A percentile compares a stretch with the other conserved stretches of the same genome.
These are phyloP conservation scores for Teunomyces pallodes DNA, from an alignment of 805 yeast species.

Conservation along the genomic window DNA sequence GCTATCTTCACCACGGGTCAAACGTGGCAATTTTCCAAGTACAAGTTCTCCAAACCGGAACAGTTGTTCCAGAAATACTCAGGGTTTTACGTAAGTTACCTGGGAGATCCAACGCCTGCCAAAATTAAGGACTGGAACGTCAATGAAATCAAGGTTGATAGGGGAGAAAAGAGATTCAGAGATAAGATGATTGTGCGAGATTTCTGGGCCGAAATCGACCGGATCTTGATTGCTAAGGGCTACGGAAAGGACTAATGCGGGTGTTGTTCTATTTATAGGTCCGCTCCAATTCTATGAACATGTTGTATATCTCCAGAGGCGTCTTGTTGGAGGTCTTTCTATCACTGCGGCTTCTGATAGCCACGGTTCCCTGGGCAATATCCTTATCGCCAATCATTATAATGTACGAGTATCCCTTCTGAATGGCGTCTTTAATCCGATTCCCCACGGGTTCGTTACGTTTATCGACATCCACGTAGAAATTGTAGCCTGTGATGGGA, in stretches of 20 bases:
- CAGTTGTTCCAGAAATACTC: conserved; percentile 76
- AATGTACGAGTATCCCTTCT: conserved; percentile 72
- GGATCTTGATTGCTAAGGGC: conserved; percentile 67
- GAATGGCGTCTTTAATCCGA: conserved; percentile 75
- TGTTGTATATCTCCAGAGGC: conserved; percentile 48
- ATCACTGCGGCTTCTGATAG: conserved; percentile 60
- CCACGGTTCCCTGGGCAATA: conserved; percentile 52
- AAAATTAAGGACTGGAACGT: conserved; percentile 88
- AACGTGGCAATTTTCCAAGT: conserved; percentile 91
- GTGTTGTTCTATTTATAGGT: conserved; percentile 29
- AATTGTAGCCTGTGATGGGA: conserved; percentile 57
- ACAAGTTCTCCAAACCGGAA: conserved; percentile 80
- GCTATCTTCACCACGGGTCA: conserved; percentile 97
- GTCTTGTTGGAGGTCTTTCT: conserved; percentile 45
- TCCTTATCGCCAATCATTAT: conserved; percentile 89
- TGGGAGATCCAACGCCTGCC: conserved; percentile 76
- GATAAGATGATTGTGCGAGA: conserved; percentile 84
- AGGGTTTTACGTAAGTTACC: conserved; percentile 76
- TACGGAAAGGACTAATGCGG: conserved; percentile 24
- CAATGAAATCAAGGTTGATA: conserved; percentile 70
- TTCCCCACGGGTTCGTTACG: conserved; percentile 77
- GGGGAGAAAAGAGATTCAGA: conserved; percentile 72
- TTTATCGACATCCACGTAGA: conserved; percentile 71
- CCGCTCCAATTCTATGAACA: conserved; percentile 58
- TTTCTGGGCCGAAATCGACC: conserved; percentile 84